Base-by-base conservation (phyloP, 169 alveolate species). In the Plasmodium yoelii region DNA sequence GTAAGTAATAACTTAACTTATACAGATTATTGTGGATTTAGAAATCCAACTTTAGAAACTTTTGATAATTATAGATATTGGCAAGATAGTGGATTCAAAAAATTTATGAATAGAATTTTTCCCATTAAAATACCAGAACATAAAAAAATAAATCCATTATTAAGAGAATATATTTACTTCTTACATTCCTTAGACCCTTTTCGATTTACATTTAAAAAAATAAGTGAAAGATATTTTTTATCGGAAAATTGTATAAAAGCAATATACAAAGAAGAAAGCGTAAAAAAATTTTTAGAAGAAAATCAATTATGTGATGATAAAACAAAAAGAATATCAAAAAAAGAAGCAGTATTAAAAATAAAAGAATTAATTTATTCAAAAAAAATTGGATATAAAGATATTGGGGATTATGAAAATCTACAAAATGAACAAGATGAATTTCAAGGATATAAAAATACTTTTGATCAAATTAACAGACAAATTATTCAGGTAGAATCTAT, bases 1-100 rank as follows among this genome's bases (percentile, higher is more conserved):
- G 88, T 90, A 4, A 51, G 73, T 24, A 59, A 53, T 34, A 39
- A 28, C 10, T 19, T 77, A 24, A 90, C 88, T 42, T 94, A 94
- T 67, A 84, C 95, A 24, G 96, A 94, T 61, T 94, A 34, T 68
- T 72, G 87, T 55, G 95, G 95, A 39, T 88, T 93, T 68, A 19
- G 97, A 10, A 94, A 94, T 88, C 97, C 97, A 2, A 94, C 97
- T 10, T 77, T 96, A 67, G 91, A 88, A 15, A 96, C 98, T 9
- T 69, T 94, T 53, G 95, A 94, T 67, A 95, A 96, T 73, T 88
- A 82, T 46, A 90, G 95, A 65, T 94, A 94, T 73, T 94, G 97
- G 97, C 90, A 93, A 92, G 98, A 96, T 80, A 87, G 89, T 7
- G 98, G 98, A 13, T 91, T 96, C 47, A 96, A 94, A 88, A 84